phyloP scores from a whole-genome alignment of 1,284 basidiomycete genomes.

The Heterobasidion irregulare region DNA sequence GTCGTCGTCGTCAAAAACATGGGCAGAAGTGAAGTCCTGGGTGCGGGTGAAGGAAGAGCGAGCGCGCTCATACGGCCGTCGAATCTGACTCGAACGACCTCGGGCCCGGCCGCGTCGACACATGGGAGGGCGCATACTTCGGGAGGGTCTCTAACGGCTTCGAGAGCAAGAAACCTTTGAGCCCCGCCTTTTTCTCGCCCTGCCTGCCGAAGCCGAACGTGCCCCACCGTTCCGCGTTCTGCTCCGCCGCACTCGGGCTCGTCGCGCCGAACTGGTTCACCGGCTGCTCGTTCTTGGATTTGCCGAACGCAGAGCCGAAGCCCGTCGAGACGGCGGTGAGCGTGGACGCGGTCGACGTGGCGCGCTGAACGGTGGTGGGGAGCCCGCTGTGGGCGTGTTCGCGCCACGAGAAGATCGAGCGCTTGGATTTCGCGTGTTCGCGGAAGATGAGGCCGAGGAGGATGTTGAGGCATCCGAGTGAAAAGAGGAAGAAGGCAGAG shows the following conservation, averaged over 20 bases:
- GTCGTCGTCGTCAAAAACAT: no score
- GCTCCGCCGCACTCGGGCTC: background rate
- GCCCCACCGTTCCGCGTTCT: conserved; percentile 19
- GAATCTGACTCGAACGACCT: background rate
- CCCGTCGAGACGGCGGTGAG: background rate
- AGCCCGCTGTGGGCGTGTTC: conserved; percentile 2
- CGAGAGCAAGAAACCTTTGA: conserved; percentile 51
- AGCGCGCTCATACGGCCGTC: background rate
- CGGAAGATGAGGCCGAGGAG: conserved; percentile 65
- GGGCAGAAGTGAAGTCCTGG: no score
- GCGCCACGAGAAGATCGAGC: conserved; percentile 3
- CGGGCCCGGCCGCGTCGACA: background rate
- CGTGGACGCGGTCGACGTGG: conserved; percentile 4
- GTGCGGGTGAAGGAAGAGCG: no score
- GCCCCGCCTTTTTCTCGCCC: conserved; percentile 62
- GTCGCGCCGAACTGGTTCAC: background rate
- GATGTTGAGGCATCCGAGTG: conserved; percentile 73
- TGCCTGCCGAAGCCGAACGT: conserved; percentile 73
- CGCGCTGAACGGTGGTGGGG: conserved; percentile 3
- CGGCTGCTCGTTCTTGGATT: background rate
- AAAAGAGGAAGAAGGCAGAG: conserved; percentile 76
- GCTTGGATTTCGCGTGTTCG: conserved; percentile 13
- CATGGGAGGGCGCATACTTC: conserved; percentile 28
- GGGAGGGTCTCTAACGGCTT: conserved; percentile 50
- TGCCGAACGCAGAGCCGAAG: background rate